A percentile compares a stretch with the other conserved stretches of the same genome.
Conservation (phyloP, 1,284 basidiomycete genomes). For the Microbotryum saponariae region DNA sequence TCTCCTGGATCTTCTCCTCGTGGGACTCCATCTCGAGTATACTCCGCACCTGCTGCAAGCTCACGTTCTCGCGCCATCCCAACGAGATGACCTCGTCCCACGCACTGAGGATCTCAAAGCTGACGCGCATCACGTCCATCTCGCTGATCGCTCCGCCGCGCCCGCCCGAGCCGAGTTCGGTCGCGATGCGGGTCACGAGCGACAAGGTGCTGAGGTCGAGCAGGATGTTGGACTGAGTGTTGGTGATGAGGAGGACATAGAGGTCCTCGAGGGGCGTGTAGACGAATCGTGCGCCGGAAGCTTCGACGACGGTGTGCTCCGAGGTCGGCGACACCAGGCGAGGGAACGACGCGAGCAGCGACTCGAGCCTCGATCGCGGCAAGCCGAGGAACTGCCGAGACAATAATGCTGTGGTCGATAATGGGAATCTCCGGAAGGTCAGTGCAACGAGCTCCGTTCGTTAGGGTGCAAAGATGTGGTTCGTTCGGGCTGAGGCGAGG, state of each 20-base stretch:
- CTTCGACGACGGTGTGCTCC: constrained; percentile 91
- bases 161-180: constrained; percentile 63
- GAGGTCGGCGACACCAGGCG: constrained; percentile 87
- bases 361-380: constrained; percentile 84
- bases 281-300: constrained; percentile 75
- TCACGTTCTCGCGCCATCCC: constrained; percentile 90
- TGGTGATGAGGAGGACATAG: constrained; percentile 95
- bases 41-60: constrained; percentile 80
- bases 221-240: constrained; percentile 94
- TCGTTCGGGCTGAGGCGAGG: not conserved
- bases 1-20: constrained; percentile 99
- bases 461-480: not conserved
- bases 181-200: constrained; percentile 86
- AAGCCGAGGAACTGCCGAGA: constrained; percentile 95
- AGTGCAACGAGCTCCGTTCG: constrained; percentile 3
- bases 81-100: constrained; percentile 95
- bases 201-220: constrained; percentile 97
- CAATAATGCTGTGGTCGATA: constrained; percentile 64
- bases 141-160: constrained; percentile 68
- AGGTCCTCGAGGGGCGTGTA: constrained; percentile 98
- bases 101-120: constrained; percentile 90
- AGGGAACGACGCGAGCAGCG: constrained; percentile 91
- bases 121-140: constrained; percentile 78
- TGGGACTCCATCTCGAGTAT: constrained; percentile 98
- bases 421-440: not conserved